Conservation (phyloP, 148 eudicot species). For the Selenicereus undatus region DNA sequence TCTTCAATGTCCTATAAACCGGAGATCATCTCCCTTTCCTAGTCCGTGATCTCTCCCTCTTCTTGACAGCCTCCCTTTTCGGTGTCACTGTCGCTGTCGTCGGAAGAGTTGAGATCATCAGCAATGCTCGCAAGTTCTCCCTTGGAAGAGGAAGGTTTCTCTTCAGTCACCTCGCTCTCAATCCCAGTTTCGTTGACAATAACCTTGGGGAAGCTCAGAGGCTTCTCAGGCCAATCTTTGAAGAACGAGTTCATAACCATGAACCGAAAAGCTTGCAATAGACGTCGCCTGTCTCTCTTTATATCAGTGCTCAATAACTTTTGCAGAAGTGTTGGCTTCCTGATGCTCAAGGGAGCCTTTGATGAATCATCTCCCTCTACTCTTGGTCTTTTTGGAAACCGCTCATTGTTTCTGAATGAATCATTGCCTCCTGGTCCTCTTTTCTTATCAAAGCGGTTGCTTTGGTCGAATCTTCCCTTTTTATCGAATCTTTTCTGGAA, state of each 20-base stretch:
- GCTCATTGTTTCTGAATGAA: constrained; percentile 25
- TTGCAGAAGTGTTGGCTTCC: constrained; percentile 66
- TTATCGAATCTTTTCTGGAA: constrained; percentile 51
- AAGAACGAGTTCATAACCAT: constrained; percentile 80
- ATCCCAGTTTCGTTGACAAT: constrained; percentile 42
- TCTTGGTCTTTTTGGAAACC: constrained; percentile 32
- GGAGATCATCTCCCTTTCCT: background rate
- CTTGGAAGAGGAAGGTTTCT: background rate
- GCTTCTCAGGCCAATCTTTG: constrained; percentile 50
- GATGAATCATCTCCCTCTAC: constrained; percentile 14
- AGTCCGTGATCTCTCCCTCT: constrained; percentile 68
- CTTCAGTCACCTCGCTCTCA: constrained; percentile 27
- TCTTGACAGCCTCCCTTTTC: constrained; percentile 27
- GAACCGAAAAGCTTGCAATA: constrained; percentile 81
- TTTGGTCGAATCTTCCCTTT: constrained; percentile 44
- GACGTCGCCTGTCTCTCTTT: constrained; percentile 49
- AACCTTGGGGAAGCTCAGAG: constrained; percentile 60
- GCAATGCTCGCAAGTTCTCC: constrained; percentile 8
- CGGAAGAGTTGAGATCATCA: constrained; percentile 12
- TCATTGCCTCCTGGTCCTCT: constrained; percentile 25
- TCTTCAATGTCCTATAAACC: background rate
- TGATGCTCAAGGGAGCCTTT: constrained; percentile 16
- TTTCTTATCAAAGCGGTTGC: constrained; percentile 30
- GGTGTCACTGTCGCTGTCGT: background rate
- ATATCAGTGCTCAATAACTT: constrained; percentile 71